Conservation (phyloP, 2,329 filamentous ascomycete species). For the Purpureocillium lavendulum region DNA sequence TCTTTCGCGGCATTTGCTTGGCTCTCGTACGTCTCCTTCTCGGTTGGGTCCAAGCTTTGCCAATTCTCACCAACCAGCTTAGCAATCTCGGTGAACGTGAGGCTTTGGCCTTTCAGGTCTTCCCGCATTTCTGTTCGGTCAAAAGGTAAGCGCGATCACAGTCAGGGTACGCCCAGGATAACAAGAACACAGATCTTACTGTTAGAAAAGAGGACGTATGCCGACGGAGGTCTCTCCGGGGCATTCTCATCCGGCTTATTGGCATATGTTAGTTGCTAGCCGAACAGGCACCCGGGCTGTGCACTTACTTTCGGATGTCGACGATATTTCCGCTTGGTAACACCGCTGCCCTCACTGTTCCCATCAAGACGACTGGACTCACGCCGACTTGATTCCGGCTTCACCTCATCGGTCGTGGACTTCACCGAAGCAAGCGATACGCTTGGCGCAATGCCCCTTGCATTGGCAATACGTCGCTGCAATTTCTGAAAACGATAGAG, state of each 20-base stretch:
- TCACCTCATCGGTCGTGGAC: conserved; percentile 43
- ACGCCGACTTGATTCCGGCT: conserved; percentile 42
- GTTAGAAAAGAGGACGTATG: conserved; percentile 81
- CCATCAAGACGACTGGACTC: conserved; percentile 39
- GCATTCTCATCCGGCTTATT: conserved; percentile 68
- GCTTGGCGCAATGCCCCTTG: conserved; percentile 52
- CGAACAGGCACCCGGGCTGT: no score
- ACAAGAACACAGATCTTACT: conserved; percentile 42
- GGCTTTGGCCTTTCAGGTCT: conserved; percentile 63
- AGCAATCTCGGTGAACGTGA: conserved; percentile 77
- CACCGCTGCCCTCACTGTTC: conserved; percentile 32
- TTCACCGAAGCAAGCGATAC: conserved; percentile 41
- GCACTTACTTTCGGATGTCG: conserved; percentile 61
- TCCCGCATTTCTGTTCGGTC: conserved; percentile 64
- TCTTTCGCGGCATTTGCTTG: conserved; percentile 69
- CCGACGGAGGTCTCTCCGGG: conserved; percentile 71
- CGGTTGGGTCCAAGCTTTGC: conserved; percentile 59
- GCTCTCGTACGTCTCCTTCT: conserved; percentile 65
- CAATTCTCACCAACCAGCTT: conserved; percentile 76
- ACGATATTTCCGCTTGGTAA: conserved; percentile 65
- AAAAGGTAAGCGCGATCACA: neutral
- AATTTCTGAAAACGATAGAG: conserved; percentile 70
- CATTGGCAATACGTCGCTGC: conserved; percentile 74
- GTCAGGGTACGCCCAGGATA: neutral
- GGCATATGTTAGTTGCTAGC: no score